Conservation (phyloP, 1,284 basidiomycete species). For the Ganoderma multipileum region DNA sequence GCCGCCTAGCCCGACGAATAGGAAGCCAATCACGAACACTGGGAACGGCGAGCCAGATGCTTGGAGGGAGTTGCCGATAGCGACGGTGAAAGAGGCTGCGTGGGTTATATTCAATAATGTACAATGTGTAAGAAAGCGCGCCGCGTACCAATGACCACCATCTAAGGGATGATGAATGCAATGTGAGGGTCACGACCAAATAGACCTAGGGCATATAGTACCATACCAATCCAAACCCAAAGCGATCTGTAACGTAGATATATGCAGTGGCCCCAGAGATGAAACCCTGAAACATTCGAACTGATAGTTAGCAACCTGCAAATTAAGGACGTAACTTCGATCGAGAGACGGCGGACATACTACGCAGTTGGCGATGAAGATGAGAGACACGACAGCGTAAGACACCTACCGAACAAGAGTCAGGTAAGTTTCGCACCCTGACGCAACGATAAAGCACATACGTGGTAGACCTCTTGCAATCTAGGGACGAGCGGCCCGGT, state of each 20-base stretch:
- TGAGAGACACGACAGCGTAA: constrained; percentile 55
- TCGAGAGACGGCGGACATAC: constrained; percentile 40
- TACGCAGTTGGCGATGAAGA: constrained; percentile 62
- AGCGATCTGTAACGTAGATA: constrained; percentile 53
- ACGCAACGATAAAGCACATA: constrained; percentile 31
- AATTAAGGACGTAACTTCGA: background rate
- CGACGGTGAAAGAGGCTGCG: constrained; percentile 37
- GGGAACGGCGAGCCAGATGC: constrained; percentile 71
- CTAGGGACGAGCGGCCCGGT: constrained; percentile 67
- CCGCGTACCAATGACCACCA: constrained; percentile 35
- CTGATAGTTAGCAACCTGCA: background rate
- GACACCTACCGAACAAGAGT: constrained; percentile 41
- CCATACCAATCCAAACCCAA: constrained; percentile 66
- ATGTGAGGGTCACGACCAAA: background rate
- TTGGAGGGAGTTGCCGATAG: constrained; percentile 59
- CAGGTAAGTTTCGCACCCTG: background rate
- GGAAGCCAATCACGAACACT: constrained; percentile 60
- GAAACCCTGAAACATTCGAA: constrained; percentile 47
- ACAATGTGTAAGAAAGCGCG: background rate
- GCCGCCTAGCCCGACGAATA: constrained; percentile 68
- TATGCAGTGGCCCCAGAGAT: constrained; percentile 54
- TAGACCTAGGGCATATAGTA: too few species aligned
- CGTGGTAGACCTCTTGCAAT: constrained; percentile 59
- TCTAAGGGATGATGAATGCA: constrained; percentile 21
- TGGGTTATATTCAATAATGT: background rate